A percentile compares a stretch with the other conserved stretches of the same genome.
phyloP scores from a whole-genome alignment of 2,329 filamentous ascomycete genomes.

The Colletotrichum tropicale region DNA sequence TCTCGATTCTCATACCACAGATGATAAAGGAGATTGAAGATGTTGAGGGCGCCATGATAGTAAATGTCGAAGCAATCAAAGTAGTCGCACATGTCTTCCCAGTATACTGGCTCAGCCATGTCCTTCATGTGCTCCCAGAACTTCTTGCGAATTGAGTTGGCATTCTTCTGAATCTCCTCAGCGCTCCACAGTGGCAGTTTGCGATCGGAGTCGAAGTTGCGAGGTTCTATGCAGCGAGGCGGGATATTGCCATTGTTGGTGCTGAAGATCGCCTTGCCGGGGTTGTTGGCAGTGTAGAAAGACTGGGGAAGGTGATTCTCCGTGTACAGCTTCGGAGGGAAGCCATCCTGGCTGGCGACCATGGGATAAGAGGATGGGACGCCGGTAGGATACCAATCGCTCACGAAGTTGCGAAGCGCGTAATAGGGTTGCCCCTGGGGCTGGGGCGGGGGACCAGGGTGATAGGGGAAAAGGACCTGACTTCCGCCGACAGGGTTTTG shows the following conservation, averaged over 20 bases:
- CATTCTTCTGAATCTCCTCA: constrained; percentile 40
- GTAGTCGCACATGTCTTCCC: constrained; percentile 49
- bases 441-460: not conserved
- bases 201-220: constrained; percentile 30
- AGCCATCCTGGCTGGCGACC: constrained; percentile 27
- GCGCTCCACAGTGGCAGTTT: constrained; percentile 41
- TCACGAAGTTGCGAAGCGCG: not conserved
- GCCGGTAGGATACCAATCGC: not conserved
- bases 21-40: constrained; percentile 50
- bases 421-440: not conserved
- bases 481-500: no score
- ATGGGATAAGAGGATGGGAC: constrained; percentile 39
- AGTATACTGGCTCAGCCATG: constrained; percentile 34
- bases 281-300: constrained; percentile 38
- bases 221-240: constrained; percentile 29
- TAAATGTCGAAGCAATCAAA: constrained; percentile 55
- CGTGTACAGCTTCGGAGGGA: constrained; percentile 31
- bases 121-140: constrained; percentile 38
- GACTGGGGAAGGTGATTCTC: constrained; percentile 39
- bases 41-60: constrained; percentile 49
- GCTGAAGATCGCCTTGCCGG: constrained; percentile 43
- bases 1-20: constrained; percentile 44
- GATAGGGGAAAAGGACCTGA: not conserved
- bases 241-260: constrained; percentile 32
- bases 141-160: constrained; percentile 41